Percentiles rank a stretch among this genome's conserved stretches.
Evolutionary conservation across 2,329 filamentous ascomycete genomes (phyloP).

Genomic region (Pyrenochaeta sp.): DNA sequence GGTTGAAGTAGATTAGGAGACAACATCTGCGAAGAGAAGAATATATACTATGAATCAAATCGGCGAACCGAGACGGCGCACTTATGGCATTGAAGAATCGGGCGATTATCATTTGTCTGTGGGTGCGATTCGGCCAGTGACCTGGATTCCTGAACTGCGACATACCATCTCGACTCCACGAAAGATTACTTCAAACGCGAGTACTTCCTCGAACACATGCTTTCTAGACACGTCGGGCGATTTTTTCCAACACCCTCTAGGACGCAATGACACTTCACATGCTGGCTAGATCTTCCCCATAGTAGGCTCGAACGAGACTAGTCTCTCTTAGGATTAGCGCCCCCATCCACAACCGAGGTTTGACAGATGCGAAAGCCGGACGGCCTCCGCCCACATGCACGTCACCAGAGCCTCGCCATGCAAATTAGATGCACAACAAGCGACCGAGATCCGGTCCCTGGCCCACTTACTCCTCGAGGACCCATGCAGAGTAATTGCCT

Average conservation of each 20-base stretch:
- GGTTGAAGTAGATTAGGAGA: background rate
- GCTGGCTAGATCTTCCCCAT: background rate
- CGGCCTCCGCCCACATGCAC: conserved; percentile 9
- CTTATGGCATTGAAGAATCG: no score
- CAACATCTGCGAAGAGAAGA: background rate
- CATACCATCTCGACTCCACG: background rate
- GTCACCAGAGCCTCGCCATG: conserved; percentile 15
- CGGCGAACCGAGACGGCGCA: no score
- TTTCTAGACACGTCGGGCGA: background rate
- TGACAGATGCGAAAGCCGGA: conserved; percentile 4
- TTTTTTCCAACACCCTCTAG: background rate
- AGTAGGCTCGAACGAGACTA: background rate
- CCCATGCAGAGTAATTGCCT: background rate
- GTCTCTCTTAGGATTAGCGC: conserved; percentile 1
- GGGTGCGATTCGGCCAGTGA: no score
- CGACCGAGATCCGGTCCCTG: conserved; percentile 7
- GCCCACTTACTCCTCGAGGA: conserved; percentile 7
- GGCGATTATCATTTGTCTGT: no score
- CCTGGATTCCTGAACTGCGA: background rate
- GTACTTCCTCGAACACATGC: background rate
- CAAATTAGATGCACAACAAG: background rate
- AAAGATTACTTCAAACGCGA: background rate
- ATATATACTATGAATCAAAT: background rate
- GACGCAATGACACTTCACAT: background rate
- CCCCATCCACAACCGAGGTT: conserved; percentile 9